Conservation (phyloP, 2,329 filamentous ascomycete species). For the Coleophoma cylindrospora region DNA sequence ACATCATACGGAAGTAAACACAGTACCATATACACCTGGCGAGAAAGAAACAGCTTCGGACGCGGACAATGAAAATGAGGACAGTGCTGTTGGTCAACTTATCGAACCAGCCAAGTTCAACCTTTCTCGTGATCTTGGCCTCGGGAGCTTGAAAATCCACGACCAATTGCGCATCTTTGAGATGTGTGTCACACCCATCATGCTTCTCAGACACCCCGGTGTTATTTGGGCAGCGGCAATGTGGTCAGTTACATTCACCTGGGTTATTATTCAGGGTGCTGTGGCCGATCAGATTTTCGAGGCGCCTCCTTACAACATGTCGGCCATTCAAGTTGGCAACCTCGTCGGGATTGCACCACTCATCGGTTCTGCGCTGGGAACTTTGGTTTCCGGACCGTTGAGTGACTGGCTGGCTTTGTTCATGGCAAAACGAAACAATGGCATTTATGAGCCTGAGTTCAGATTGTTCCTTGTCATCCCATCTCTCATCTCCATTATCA, state of each 20-base stretch:
- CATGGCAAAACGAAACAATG: constrained; percentile 13
- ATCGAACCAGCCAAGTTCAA: not conserved
- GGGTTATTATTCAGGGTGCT: constrained; percentile 2
- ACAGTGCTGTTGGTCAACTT: not conserved
- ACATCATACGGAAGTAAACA: not conserved
- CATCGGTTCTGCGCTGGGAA: constrained; percentile 3
- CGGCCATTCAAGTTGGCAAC: constrained; percentile 4
- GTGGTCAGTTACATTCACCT: constrained; percentile 8
- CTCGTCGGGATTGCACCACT: constrained; percentile 2
- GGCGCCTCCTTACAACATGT: constrained; percentile 5
- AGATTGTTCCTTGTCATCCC: constrained; percentile 3
- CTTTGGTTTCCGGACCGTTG: constrained; percentile 1
- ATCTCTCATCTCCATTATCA: constrained; percentile 6
- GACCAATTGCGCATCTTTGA: constrained; percentile 1
- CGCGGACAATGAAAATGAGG: not conserved
- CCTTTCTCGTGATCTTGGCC: not conserved
- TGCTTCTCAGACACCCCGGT: constrained; percentile 1
- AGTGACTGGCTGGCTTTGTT: constrained; percentile 11
- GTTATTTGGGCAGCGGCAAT: constrained; percentile 6
- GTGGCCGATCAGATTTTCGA: constrained; percentile 4
- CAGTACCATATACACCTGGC: no score
- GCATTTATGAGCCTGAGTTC: constrained; percentile 10
- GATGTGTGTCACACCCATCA: not conserved
- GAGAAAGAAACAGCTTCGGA: not conserved
- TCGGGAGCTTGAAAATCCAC: constrained; percentile 1